A percentile compares a stretch with the other conserved stretches of the same genome.
Conservation (phyloP, 2,329 filamentous ascomycete species). For the Colletotrichum sidae region DNA sequence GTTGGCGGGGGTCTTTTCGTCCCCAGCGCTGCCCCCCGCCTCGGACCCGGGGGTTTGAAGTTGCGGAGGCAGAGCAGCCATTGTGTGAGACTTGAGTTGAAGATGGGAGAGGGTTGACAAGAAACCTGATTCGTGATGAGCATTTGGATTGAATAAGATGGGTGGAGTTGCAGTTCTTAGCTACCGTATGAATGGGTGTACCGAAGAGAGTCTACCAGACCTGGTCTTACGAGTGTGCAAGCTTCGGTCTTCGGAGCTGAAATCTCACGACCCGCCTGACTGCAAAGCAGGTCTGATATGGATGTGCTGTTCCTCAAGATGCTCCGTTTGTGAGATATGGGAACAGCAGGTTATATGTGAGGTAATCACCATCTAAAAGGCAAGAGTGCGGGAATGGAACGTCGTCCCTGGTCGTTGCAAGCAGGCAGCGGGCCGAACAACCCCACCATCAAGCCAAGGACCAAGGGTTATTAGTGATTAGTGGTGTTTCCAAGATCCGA, state of each 20-base stretch:
- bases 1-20: slow-evolving; percentile 41
- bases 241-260: no score
- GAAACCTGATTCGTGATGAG: slow-evolving; percentile 1
- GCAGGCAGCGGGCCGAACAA: slow-evolving; percentile 16
- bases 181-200: no score
- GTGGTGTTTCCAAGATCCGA: slow-evolving; percentile 35
- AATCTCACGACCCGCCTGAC: no score
- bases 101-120: background rate
- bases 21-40: slow-evolving; percentile 33
- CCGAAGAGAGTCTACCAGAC: no score
- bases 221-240: no score
- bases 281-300: no score
- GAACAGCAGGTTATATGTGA: background rate
- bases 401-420: slow-evolving; percentile 7
- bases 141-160: no score
- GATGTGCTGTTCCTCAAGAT: no score
- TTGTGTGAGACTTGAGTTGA: slow-evolving; percentile 17
- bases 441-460: slow-evolving; percentile 31
- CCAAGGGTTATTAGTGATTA: no score
- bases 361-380: slow-evolving; percentile 16
- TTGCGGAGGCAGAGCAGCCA: slow-evolving; percentile 23
- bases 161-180: no score
- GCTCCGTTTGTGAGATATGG: background rate
- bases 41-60: slow-evolving; percentile 34
- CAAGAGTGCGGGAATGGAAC: background rate